phyloP scores from a whole-genome alignment of 139 green algal genomes.

The Limnomonas spitsbergensis region DNA sequence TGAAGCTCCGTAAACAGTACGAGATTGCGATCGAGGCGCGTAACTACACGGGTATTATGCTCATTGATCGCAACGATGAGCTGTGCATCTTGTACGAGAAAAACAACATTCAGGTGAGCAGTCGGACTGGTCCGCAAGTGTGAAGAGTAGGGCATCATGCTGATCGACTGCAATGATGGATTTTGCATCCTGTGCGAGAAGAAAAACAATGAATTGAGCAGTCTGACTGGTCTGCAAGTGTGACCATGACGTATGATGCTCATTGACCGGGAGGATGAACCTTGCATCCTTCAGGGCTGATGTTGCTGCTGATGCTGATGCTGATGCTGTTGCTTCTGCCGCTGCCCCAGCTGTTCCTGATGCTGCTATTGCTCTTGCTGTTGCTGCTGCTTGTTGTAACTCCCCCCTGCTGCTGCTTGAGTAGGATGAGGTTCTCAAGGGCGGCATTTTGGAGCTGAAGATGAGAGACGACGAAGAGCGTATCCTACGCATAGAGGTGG shows the following conservation, averaged over 20 bases:
- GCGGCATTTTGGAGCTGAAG: constrained; percentile 53
- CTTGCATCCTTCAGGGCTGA: too few species aligned
- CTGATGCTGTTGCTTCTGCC: not conserved
- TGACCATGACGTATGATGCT: too few species aligned
- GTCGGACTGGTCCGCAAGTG: constrained; percentile 14
- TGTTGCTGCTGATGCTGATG: not conserved
- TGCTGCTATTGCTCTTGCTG: not conserved
- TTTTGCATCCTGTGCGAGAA: not conserved
- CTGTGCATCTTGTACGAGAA: constrained; percentile 84
- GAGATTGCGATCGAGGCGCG: constrained; percentile 60
- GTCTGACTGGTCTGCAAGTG: not conserved
- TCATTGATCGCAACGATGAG: constrained; percentile 85
- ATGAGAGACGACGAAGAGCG: constrained; percentile 66
- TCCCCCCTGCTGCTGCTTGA: not conserved
- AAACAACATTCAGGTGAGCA: constrained; percentile 65
- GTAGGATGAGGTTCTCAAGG: constrained; percentile 56
- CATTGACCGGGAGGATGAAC: too few species aligned
- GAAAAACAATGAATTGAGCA: not conserved
- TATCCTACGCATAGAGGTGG: constrained; percentile 45
- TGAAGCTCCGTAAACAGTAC: constrained; percentile 55
- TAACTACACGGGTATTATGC: constrained; percentile 68
- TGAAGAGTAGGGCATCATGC: constrained; percentile 2
- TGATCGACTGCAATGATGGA: not conserved
- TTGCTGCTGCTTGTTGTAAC: not conserved
- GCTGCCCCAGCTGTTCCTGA: not conserved